A percentile compares a stretch with the other conserved stretches of the same genome.
phyloP scores from a whole-genome alignment of 106 monocot species.

The Xerophyta viscosa region DNA sequence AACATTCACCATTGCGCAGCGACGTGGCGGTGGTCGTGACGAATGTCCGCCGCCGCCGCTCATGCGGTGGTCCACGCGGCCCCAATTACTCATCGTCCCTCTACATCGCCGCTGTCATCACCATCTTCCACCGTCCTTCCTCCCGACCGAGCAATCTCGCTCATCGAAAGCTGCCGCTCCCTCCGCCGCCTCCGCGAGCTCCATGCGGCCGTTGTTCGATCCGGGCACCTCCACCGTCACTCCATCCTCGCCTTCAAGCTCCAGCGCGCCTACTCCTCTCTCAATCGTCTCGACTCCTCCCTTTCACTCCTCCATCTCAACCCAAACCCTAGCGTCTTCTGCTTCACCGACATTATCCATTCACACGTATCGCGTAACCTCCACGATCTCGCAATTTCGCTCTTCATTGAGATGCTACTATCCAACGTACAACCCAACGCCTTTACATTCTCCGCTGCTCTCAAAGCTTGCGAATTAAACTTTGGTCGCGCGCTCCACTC shows the following conservation, averaged over 20 bases:
- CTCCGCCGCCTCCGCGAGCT: constrained; percentile 31
- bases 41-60: too few relatives aligned
- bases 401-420: constrained; percentile 42
- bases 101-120: background rate
- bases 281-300: constrained; percentile 45
- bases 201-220: constrained; percentile 57
- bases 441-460: constrained; percentile 67
- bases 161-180: constrained; percentile 34
- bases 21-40: too few relatives aligned
- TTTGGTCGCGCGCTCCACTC: constrained; percentile 54
- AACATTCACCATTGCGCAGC: too few relatives aligned
- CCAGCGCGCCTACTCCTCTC: constrained; percentile 57
- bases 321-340: constrained; percentile 49
- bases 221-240: constrained; percentile 37
- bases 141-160: constrained; percentile 17
- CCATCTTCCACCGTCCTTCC: constrained; percentile 5
- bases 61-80: too few relatives aligned
- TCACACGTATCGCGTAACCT: constrained; percentile 43
- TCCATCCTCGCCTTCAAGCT: constrained; percentile 70
- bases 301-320: constrained; percentile 54
- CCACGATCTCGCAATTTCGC: constrained; percentile 31
- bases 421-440: constrained; percentile 49
- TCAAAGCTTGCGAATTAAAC: constrained; percentile 31
- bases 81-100: background rate
- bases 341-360: constrained; percentile 64